Evolutionary conservation across 805 yeast species (phyloP).

Genomic region (Nakazawaea ishiwadae): DNA sequence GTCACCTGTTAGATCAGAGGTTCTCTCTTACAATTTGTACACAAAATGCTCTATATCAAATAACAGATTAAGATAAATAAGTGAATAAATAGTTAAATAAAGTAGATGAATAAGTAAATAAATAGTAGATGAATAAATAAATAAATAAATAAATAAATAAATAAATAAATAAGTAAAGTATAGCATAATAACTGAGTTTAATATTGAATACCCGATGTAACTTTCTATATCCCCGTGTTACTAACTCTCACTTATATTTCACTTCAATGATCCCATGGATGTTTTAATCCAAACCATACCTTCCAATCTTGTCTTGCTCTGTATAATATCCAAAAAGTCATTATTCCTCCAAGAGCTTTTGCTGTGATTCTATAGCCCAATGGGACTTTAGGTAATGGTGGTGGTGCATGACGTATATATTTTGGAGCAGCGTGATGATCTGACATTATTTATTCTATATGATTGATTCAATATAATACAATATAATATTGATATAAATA

Average conservation of each 20-base stretch:
- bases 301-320: constrained; percentile 70
- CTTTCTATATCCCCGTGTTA: not conserved
- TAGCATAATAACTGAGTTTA: not conserved
- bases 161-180: constrained; percentile 1
- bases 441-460: constrained; percentile 1
- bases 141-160: constrained; percentile 3
- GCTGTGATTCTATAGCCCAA: constrained; percentile 48
- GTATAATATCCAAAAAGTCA: constrained; percentile 88
- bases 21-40: too few species aligned
- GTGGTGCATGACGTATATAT: constrained; percentile 47
- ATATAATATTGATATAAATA: too few species aligned
- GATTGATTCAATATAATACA: not conserved
- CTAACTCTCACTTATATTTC: too few species aligned
- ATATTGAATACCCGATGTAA: not conserved
- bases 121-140: not conserved
- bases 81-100: not conserved
- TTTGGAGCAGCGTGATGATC: constrained; percentile 2
- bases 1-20: too few species aligned
- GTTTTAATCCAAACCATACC: constrained; percentile 41
- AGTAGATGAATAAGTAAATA: not conserved
- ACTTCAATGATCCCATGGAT: constrained; percentile 12
- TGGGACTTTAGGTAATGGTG: constrained; percentile 63
- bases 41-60: too few species aligned
- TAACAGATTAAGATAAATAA: too few species aligned
- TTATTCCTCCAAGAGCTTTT: constrained; percentile 72